A percentile compares a stretch with the other conserved stretches of the same genome.
These are phyloP conservation scores for Powellomyces hirtus DNA, from an alignment of 192 early-diverging fungal genomes.

Conservation along the genomic window DNA sequence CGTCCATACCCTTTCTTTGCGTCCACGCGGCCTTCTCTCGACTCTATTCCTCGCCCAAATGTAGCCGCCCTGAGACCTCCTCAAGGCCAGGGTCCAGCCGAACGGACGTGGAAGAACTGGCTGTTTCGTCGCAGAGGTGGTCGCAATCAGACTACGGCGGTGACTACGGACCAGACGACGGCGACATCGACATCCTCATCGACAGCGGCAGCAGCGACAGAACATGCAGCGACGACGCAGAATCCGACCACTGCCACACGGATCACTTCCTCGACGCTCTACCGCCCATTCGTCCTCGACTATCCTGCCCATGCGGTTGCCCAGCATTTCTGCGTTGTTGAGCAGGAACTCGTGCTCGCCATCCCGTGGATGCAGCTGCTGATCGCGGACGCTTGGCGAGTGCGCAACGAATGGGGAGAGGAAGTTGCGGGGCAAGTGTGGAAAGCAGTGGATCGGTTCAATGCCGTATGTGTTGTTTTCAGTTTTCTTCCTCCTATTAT, in stretches of 20 bases:
- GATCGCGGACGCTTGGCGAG: background rate
- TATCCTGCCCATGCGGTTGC: conserved; percentile 13
- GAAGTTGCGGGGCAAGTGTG: conserved; percentile 7
- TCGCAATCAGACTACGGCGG: background rate
- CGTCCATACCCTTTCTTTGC: conserved; percentile 6
- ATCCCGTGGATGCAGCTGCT: conserved; percentile 18
- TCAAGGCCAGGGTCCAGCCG: background rate
- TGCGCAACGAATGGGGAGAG: background rate
- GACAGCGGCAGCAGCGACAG: too few relatives aligned
- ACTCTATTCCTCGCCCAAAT: background rate
- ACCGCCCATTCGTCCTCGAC: conserved; percentile 1
- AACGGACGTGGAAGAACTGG: conserved; percentile 16
- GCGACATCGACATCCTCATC: too few relatives aligned
- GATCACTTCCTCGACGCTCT: background rate
- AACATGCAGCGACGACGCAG: too few relatives aligned
- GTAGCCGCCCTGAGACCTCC: background rate
- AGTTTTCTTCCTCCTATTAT: too few relatives aligned
- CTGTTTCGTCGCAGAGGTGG: background rate
- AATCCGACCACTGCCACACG: too few relatives aligned
- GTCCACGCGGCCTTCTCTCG: background rate
- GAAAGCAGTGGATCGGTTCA: conserved; percentile 23
- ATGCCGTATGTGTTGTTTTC: conserved; percentile 11
- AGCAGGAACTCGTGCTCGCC: conserved; percentile 1
- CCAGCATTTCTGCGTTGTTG: conserved; percentile 12
- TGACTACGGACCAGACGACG: too few relatives aligned